Conservation (phyloP, 2,329 filamentous ascomycete species). For the Apiospora sp. region DNA sequence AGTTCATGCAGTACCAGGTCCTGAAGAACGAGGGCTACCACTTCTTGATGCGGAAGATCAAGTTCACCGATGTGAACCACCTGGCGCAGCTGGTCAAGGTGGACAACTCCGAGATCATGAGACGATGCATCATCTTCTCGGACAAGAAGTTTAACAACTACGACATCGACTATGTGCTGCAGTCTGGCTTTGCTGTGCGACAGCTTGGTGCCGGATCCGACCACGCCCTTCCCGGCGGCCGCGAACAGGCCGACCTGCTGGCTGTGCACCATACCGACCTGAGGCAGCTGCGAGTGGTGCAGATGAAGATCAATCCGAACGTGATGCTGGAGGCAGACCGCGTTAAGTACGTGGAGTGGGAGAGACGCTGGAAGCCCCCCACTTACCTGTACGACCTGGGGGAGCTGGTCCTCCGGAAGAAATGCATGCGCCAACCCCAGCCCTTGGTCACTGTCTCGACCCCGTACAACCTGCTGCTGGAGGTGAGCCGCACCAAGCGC, state of each 20-base stretch:
- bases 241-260: background rate
- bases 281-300: background rate
- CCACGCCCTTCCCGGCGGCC: too few relatives aligned
- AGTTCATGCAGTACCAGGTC: background rate
- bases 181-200: background rate
- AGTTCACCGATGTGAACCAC: conserved; percentile 2
- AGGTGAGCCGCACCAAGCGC: background rate
- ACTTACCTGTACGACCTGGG: conserved; percentile 9
- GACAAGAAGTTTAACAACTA: background rate
- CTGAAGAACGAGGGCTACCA: conserved; percentile 12
- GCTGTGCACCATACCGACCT: background rate
- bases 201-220: background rate
- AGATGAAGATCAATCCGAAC: background rate
- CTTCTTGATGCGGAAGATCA: background rate
- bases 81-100: background rate
- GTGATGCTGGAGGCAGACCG: background rate
- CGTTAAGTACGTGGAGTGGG: background rate
- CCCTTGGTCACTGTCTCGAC: background rate
- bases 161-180: conserved; percentile 1
- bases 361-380: background rate
- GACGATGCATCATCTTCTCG: background rate
- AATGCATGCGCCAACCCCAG: background rate
- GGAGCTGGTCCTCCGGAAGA: background rate
- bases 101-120: background rate
- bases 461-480: background rate